Evolutionary conservation across 1,139 yeast species (phyloP), one percentile per base, ranked within the genome.

Genomic region (Hyphopichia pseudoburtonii): DNA sequence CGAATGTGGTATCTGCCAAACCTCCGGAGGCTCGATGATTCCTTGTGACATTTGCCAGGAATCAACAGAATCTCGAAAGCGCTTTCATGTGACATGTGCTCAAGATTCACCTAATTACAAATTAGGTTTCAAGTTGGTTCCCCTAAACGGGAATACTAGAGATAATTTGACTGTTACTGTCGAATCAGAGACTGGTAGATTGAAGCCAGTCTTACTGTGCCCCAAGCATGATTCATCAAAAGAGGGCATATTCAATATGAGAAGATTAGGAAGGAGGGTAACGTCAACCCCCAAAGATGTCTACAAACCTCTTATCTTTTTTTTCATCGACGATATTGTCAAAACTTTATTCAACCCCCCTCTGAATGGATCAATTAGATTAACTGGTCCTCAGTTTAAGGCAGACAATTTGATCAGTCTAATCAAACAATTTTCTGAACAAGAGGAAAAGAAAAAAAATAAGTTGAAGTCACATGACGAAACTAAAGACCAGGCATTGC

Each of bases 51-150:
- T 55, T 30, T 66, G 72, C 40, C 47, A 50, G 4, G 33, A 34
- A 8, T 4, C 33, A 1, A 12, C 23, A 16, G 28, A 17, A 12
- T 30, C 32, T 7, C n/a, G 34, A 4, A 52, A 53, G 3, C 42
- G 50, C 4, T 66, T 66, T 39, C 96, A 87, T 57, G 67, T 78
- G 1, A 82, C 86, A 0, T 87, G 96, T 64, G 89, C 86, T 3
- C 77, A 74, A 44, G 76, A 71, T 43, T 54, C 70, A 3, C 57
- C 66, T 0, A 65, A 64, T 8, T 73, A 62, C 50, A 58, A 57
- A 32, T 44, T 78, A 14, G 80, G 82, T 2, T 80, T 80, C 49
- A 60, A 59, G 32, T 45, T 80, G 25, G 45, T 39, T n/a, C 38
- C 51, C 5, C 40, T 45, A 32, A 51, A 50, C 17, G 33, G 60